Evolutionary conservation across 2,329 filamentous ascomycete genomes (phyloP).

Genomic region (Colletotrichum camelliae): DNA sequence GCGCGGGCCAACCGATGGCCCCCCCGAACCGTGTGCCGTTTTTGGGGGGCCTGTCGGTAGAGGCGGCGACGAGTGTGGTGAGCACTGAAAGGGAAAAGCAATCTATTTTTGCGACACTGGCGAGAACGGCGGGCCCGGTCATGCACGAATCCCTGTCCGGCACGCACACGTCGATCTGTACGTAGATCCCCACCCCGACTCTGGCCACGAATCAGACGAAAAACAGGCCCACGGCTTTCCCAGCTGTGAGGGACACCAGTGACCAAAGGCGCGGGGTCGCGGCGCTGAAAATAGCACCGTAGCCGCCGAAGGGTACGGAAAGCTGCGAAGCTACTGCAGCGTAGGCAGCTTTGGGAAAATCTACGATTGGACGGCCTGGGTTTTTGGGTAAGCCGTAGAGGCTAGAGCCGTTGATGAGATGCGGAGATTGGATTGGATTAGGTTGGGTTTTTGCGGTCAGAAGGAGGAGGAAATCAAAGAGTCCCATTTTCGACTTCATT

Average conservation of each 20-base stretch:
- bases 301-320: constrained; percentile 4
- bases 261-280: background rate
- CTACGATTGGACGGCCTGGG: constrained; percentile 15
- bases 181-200: background rate
- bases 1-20: background rate
- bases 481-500: background rate
- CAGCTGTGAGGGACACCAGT: background rate
- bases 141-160: constrained; percentile 5
- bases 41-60: background rate
- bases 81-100: background rate
- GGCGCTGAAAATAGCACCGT: constrained; percentile 19
- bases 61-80: background rate
- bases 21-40: background rate
- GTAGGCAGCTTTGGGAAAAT: background rate
- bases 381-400: background rate
- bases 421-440: background rate
- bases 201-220: background rate
- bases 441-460: background rate
- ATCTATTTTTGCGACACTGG: constrained; percentile 22
- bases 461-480: background rate
- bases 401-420: background rate
- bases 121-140: background rate
- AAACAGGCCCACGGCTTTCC: background rate
- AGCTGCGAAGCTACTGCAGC: background rate
- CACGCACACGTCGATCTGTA: constrained; percentile 14